These are phyloP conservation scores for Apiospora marii DNA, from an alignment of 2,329 filamentous ascomycete genomes.

Conservation along the genomic window DNA sequence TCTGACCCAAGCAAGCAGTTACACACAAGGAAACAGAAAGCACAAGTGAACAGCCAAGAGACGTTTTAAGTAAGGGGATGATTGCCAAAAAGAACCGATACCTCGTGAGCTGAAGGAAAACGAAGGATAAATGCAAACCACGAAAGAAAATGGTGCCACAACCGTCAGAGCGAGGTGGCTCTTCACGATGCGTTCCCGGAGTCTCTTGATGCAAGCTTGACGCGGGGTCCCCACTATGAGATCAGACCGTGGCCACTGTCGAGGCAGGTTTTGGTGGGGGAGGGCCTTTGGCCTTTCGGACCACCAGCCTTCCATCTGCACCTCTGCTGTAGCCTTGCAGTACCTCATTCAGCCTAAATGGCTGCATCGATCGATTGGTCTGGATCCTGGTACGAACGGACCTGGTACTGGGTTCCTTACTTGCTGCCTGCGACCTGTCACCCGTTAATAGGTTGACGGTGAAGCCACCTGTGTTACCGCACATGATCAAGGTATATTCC, in stretches of 20 bases:
- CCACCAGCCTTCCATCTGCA: neutral
- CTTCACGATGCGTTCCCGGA: constrained; percentile 20
- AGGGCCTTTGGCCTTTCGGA: neutral
- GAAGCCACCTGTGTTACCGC: neutral
- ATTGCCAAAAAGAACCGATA: neutral
- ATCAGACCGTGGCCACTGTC: constrained; percentile 14
- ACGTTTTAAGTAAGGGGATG: constrained; percentile 2
- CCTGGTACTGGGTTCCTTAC: neutral
- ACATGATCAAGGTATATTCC: neutral
- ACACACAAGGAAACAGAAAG: neutral
- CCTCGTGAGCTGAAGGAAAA: constrained; percentile 13
- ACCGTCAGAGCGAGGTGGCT: constrained; percentile 16
- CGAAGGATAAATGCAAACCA: constrained; percentile 12
- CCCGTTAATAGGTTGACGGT: neutral
- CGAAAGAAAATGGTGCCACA: constrained; percentile 19
- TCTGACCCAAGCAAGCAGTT: neutral
- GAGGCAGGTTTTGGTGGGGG: constrained; percentile 13
- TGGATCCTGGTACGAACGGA: neutral
- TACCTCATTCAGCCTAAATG: constrained; percentile 6
- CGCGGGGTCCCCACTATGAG: constrained; percentile 23
- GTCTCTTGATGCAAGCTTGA: constrained; percentile 27
- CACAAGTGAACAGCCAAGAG: neutral
- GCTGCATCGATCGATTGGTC: neutral
- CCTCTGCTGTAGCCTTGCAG: constrained; percentile 17
- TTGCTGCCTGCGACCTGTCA: neutral